These are phyloP conservation scores for Krasilnikovozyma curviuscula DNA, from an alignment of 768 basidiomycete species.

Conservation along the genomic window DNA sequence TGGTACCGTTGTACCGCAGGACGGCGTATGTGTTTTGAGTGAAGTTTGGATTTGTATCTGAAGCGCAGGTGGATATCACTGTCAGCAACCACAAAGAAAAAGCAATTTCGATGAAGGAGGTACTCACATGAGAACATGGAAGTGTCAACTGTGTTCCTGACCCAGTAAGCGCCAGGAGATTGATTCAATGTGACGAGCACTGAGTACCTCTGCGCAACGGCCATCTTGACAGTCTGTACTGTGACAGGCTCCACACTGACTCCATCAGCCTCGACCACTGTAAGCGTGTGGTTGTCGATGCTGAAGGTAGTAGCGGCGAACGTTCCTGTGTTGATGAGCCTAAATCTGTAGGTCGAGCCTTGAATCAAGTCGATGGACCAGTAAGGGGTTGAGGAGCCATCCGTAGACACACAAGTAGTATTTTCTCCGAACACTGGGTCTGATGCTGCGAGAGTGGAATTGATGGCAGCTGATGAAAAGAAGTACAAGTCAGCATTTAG, in stretches of 20 bases:
- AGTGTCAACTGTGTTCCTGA: background rate
- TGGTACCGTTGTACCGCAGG: slow-evolving; percentile 1
- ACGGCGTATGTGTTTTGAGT: background rate
- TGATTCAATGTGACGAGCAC: slow-evolving; percentile 32
- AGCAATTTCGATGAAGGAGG: too few relatives aligned
- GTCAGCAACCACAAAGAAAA: too few relatives aligned
- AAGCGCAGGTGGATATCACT: too few relatives aligned
- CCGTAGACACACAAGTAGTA: too few relatives aligned
- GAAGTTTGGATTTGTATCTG: background rate
- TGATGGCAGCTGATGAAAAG: too few relatives aligned
- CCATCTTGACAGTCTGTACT: slow-evolving; percentile 30
- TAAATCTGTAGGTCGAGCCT: slow-evolving; percentile 7
- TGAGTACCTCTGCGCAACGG: slow-evolving; percentile 37
- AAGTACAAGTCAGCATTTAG: too few relatives aligned
- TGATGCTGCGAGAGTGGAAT: too few relatives aligned
- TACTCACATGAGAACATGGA: background rate
- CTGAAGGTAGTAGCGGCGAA: slow-evolving; percentile 8
- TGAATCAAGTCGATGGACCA: background rate
- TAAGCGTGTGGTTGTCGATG: slow-evolving; percentile 23
- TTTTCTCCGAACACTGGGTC: too few relatives aligned
- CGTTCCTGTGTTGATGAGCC: slow-evolving; percentile 11
- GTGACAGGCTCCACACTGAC: slow-evolving; percentile 28
- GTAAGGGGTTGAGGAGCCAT: too few relatives aligned
- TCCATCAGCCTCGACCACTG: slow-evolving; percentile 36
- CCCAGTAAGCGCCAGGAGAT: slow-evolving; percentile 24